Percentiles rank a stretch among this genome's conserved stretches.
Conservation (phyloP, 768 basidiomycete species). For the Pluteus cervinus region DNA sequence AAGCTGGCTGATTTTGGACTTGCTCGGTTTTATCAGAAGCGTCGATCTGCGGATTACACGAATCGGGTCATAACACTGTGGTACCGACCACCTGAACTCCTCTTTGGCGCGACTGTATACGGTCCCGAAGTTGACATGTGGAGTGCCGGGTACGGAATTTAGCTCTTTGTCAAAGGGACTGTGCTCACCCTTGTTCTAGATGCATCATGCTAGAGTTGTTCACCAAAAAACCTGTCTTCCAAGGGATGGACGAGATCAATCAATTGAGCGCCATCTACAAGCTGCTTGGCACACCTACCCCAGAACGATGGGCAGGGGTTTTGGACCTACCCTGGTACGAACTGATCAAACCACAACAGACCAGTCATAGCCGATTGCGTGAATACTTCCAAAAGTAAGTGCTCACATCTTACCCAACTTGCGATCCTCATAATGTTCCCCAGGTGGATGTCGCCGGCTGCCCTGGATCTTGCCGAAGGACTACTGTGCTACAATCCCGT, state of each 20-base stretch:
- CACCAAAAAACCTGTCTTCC: conserved; percentile 94
- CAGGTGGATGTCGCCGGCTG: conserved; percentile 85
- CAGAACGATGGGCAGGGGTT: conserved; percentile 78
- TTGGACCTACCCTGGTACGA: conserved; percentile 95
- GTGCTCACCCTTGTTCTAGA: conserved; percentile 33
- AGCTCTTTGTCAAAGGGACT: neutral
- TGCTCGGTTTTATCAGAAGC: conserved; percentile 93
- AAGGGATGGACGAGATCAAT: conserved; percentile 96
- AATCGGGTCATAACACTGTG: conserved; percentile 98
- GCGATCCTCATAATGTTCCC: conserved; percentile 4
- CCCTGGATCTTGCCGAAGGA: conserved; percentile 79
- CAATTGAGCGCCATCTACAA: conserved; percentile 93
- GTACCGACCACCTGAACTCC: conserved; percentile 94
- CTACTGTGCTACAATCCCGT: conserved; percentile 79
- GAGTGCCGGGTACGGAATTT: conserved; percentile 82
- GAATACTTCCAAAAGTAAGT: conserved; percentile 80
- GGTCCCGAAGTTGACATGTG: conserved; percentile 99
- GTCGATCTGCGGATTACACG: conserved; percentile 89
- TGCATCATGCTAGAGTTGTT: conserved; percentile 99
- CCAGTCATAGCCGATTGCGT: conserved; percentile 68
- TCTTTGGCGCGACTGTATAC: conserved; percentile 94
- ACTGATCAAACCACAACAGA: conserved; percentile 85
- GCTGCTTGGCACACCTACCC: conserved; percentile 83
- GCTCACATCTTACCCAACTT: conserved; percentile 1
- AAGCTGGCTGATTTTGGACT: conserved; percentile 98